Evolutionary conservation across 305 asterid genomes (phyloP).

Genomic region (Fraxinus sp.): DNA sequence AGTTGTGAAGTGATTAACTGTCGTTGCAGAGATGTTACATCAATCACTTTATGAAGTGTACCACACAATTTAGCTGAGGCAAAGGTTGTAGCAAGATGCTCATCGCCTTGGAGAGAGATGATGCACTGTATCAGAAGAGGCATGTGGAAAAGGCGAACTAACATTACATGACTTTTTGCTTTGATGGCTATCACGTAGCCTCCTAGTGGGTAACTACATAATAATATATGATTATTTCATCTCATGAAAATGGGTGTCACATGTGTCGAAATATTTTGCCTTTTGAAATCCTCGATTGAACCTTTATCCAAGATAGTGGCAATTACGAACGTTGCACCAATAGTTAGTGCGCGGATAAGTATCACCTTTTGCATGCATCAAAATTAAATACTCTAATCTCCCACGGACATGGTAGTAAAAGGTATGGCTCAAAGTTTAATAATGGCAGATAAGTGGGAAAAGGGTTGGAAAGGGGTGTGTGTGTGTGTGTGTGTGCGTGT

Average conservation of each 20-base stretch:
- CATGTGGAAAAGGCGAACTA: background rate
- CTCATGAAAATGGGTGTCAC: background rate
- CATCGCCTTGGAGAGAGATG: background rate
- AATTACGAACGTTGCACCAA: background rate
- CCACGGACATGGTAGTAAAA: background rate
- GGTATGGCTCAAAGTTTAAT: background rate
- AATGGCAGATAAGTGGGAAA: background rate
- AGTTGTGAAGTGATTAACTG: background rate
- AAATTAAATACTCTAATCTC: background rate
- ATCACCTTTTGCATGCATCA: background rate
- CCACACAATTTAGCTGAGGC: background rate
- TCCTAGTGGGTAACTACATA: background rate
- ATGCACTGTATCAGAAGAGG: background rate
- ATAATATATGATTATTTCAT: background rate
- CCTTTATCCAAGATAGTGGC: background rate
- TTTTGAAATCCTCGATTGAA: background rate
- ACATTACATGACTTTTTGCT: background rate
- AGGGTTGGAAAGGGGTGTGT: too few relatives aligned
- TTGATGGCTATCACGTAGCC: background rate
- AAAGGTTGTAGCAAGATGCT: background rate
- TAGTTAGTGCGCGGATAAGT: background rate
- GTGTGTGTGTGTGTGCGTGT: too few relatives aligned
- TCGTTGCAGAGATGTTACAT: background rate
- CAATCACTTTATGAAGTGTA: background rate
- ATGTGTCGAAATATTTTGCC: background rate